Conservation (phyloP, 2,329 filamentous ascomycete genomes). For the Alternaria sp. region DNA sequence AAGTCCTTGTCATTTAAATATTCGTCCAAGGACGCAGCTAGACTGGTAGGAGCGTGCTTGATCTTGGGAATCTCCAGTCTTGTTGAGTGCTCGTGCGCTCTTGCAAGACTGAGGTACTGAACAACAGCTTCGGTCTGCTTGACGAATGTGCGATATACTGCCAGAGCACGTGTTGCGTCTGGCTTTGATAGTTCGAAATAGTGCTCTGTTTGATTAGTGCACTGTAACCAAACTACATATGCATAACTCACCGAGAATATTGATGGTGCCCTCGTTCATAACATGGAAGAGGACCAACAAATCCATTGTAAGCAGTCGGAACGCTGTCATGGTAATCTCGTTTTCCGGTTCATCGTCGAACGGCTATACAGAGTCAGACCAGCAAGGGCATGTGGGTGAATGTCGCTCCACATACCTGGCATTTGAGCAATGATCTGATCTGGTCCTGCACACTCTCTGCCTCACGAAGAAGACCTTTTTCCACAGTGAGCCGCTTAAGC, state of each 20-base stretch:
- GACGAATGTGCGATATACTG: constrained; percentile 91
- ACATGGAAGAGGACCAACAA: constrained; percentile 90
- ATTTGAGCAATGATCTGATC: constrained; percentile 83
- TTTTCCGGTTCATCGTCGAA: constrained; percentile 90
- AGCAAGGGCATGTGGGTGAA: not conserved
- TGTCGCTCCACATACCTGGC: constrained; percentile 70
- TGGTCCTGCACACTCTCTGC: constrained; percentile 91
- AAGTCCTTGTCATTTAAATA: constrained; percentile 96
- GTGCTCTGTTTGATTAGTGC: constrained; percentile 68
- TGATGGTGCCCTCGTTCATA: constrained; percentile 96
- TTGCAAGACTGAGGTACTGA: constrained; percentile 83
- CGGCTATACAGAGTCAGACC: constrained; percentile 63
- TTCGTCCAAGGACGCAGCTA: constrained; percentile 89
- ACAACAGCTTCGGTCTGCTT: constrained; percentile 93
- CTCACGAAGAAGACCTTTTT: constrained; percentile 90
- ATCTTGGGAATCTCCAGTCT: constrained; percentile 94
- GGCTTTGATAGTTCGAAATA: constrained; percentile 98
- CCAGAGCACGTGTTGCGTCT: constrained; percentile 89
- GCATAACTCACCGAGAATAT: constrained; percentile 77
- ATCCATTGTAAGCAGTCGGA: constrained; percentile 88
- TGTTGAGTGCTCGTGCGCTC: constrained; percentile 91
- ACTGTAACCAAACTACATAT: not conserved
- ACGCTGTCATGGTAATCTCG: constrained; percentile 94
- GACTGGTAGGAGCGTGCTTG: constrained; percentile 93
- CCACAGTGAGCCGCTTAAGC: constrained; percentile 84